Evolutionary conservation across 257 asterid genomes (phyloP).

Genomic region (Lithospermum erythrorhizon): DNA sequence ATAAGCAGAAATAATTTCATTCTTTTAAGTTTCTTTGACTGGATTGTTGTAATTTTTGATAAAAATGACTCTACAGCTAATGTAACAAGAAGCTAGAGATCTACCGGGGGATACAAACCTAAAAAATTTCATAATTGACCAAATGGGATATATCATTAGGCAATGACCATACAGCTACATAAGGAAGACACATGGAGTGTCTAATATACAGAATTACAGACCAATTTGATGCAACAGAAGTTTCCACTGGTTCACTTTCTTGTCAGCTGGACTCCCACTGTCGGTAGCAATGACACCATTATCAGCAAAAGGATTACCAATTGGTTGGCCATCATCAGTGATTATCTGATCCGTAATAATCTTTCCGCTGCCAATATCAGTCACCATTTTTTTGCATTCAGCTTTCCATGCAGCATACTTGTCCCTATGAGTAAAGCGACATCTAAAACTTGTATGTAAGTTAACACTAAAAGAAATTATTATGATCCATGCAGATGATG

Average conservation of each 20-base stretch:
- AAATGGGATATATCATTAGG: neutral
- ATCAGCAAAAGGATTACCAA: conserved; percentile 27
- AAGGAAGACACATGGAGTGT: conserved; percentile 12
- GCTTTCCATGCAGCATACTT: conserved; percentile 72
- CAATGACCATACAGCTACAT: conserved; percentile 1
- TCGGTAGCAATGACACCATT: conserved; percentile 14
- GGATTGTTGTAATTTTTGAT: neutral
- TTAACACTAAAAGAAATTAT: neutral
- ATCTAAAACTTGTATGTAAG: neutral
- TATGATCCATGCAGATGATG: neutral
- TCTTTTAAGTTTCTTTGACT: neutral
- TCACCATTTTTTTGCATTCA: conserved; percentile 62
- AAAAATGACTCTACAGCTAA: neutral
- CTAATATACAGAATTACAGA: conserved; percentile 17
- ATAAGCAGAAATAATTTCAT: neutral
- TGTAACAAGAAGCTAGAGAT: neutral
- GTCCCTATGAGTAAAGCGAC: conserved; percentile 35
- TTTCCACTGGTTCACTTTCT: conserved; percentile 65
- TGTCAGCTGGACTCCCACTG: conserved; percentile 26
- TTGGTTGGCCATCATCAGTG: conserved; percentile 51
- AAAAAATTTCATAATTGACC: neutral
- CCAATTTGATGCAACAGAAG: conserved; percentile 76
- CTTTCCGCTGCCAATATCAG: conserved; percentile 76
- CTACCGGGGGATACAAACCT: neutral
- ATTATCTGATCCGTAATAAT: conserved; percentile 52